phyloP scores from a whole-genome alignment of 805 yeast genomes.

The Metschnikowia similis region DNA sequence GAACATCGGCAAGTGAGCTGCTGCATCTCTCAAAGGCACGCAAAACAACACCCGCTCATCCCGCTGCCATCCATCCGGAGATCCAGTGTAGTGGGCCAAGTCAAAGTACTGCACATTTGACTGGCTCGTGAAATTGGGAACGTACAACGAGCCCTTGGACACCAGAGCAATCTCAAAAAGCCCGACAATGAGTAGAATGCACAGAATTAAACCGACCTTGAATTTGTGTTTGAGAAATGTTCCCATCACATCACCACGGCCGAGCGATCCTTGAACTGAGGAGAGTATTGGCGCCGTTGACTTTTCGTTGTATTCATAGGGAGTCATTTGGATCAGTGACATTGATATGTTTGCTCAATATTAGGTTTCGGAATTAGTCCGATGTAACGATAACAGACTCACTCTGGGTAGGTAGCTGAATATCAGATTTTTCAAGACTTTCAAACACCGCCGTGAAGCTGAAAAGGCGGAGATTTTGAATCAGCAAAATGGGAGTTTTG shows the following conservation, averaged over 20 bases:
- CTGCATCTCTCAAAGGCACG: constrained; percentile 91
- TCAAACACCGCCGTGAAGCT: too few relatives aligned
- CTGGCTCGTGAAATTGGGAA: constrained; percentile 28
- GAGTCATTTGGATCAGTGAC: constrained; percentile 18
- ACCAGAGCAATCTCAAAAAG: constrained; percentile 16
- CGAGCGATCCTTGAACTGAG: constrained; percentile 2
- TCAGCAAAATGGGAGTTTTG: too few relatives aligned
- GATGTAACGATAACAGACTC: too few relatives aligned
- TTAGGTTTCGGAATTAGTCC: background rate
- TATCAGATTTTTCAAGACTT: background rate
- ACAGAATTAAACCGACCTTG: constrained; percentile 8
- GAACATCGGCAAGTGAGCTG: constrained; percentile 84
- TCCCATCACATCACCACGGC: constrained; percentile 4
- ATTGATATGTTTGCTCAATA: background rate
- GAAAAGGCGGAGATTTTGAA: too few relatives aligned
- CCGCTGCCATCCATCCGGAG: constrained; percentile 72
- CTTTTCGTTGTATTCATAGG: constrained; percentile 18
- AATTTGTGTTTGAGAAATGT: constrained; percentile 12
- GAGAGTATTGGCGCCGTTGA: constrained; percentile 3
- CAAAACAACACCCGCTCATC: constrained; percentile 77
- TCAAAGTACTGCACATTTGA: constrained; percentile 66
- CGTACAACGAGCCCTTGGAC: constrained; percentile 18
- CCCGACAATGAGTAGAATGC: constrained; percentile 8
- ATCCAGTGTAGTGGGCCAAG: constrained; percentile 58
- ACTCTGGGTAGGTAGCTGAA: too few relatives aligned